Conservation (phyloP, 139 green algal species). For the Tetraselmis chui region DNA sequence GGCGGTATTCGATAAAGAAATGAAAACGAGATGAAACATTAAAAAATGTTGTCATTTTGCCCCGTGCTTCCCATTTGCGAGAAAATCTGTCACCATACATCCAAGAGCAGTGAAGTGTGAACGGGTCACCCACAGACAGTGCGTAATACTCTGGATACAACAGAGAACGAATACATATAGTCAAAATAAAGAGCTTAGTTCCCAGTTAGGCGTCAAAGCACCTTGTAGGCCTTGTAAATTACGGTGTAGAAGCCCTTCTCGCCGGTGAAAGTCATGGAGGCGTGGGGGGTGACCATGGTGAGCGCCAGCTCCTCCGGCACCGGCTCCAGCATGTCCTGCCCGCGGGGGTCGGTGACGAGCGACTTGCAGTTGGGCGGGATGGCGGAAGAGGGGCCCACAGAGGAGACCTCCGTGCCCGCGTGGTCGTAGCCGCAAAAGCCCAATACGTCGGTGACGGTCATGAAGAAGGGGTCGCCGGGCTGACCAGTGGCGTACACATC, state of each 20-base stretch:
- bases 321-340: background rate
- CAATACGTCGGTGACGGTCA: slow-evolving; percentile 3
- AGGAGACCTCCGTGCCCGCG: background rate
- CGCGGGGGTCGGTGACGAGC: background rate
- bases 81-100: no score
- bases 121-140: no score
- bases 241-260: slow-evolving; percentile 4
- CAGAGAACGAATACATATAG: no score
- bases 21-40: no score
- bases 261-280: background rate
- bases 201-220: no score
- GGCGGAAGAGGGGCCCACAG: background rate
- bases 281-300: background rate
- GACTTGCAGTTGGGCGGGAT: background rate
- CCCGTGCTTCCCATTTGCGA: no score
- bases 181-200: no score
- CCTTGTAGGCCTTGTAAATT: slow-evolving; percentile 2
- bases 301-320: background rate
- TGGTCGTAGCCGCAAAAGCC: background rate
- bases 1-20: no score
- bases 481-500: background rate
- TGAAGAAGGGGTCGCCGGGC: slow-evolving; percentile 3
- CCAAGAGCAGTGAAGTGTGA: no score
- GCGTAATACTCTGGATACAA: no score
- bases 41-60: no score